Base-by-base conservation (phyloP, 2,329 filamentous ascomycete genomes). In the Colletotrichum echinochloae region DNA sequence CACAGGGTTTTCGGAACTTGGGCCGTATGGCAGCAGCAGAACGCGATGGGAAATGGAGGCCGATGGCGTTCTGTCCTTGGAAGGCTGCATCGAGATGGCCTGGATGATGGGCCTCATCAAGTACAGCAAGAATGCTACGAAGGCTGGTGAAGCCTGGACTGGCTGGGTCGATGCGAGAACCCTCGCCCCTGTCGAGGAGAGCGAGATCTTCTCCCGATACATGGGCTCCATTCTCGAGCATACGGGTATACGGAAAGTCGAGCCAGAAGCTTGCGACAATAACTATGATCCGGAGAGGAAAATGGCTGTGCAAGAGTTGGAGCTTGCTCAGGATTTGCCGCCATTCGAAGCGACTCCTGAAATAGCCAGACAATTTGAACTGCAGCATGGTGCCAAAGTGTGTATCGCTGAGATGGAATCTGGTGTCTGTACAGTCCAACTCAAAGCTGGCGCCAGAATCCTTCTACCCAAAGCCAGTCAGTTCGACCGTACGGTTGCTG, bases 31-130 rank as follows among this genome's bases (percentile, higher is more conserved):
- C 85, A 99, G 98, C 85, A 95, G 96, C 3, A 91, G 96, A 77
- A 99, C 96, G 48, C 91, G 96, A 73, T 99, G 96, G 96, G 95
- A 99, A 85, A 99, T 99, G 94, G 96, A 99, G 81, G 94, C 96
- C 1, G 91, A 94, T 74, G 96, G 96, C 78, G 89, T 97, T 78
- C 98, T 99, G 84, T 98, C 96, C 14, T 89, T 99, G 20, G 96
- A 98, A 81, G 96, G 96, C 33, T 98, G 95, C 77, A 92, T 99
- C 71, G 96, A 99, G 83, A 99, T 99, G 95, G 94, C 96, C 30
- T 99, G 96, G 96, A 94, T 98, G 82, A 99, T 98, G 95, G 96
- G 96, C 78, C 90, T 98, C 70, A 98, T 99, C 85, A 98, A 95
- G 87, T 97, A 99, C 82, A 93, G 97, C 86, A 98, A 98, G 75